Percentiles rank a stretch among this genome's conserved stretches.
phyloP scores from a whole-genome alignment of 306 rosid genomes.

The Malus domestica region DNA sequence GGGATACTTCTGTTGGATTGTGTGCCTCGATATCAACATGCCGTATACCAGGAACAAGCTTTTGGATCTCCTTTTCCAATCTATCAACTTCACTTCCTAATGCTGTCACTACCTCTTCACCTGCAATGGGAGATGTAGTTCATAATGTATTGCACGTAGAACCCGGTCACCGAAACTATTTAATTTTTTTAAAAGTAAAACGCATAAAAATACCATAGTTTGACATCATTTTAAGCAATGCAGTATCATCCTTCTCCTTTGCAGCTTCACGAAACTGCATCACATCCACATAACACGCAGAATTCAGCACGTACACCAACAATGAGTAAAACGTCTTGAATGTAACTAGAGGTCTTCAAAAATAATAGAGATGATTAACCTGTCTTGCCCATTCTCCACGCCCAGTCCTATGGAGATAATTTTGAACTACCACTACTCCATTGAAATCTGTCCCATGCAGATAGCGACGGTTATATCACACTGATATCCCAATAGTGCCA shows the following conservation, averaged over 20 bases:
- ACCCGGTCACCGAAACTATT: not conserved
- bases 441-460: constrained; percentile 76
- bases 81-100: constrained; percentile 98
- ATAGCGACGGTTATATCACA: constrained; percentile 4
- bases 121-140: constrained; percentile 28
- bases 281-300: not conserved
- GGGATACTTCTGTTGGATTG: constrained; percentile 56
- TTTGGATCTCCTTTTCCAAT: constrained; percentile 82
- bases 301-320: not conserved
- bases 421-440: constrained; percentile 79
- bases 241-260: constrained; percentile 35
- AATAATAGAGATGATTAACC: constrained; percentile 30
- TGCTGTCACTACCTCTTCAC: constrained; percentile 96
- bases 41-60: constrained; percentile 86
- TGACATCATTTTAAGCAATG: constrained; percentile 66
- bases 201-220: constrained; percentile 52
- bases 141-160: not conserved
- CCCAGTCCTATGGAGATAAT: constrained; percentile 74
- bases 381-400: constrained; percentile 81
- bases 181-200: not conserved
- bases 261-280: constrained; percentile 68
- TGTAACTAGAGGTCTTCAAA: not conserved
- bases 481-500: not conserved
- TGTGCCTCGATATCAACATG: constrained; percentile 98
- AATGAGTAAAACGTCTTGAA: not conserved